Percentiles rank a stretch among this genome's conserved stretches.
Conservation (phyloP, 257 asterid genomes). For the Nicotiana attenuata region DNA sequence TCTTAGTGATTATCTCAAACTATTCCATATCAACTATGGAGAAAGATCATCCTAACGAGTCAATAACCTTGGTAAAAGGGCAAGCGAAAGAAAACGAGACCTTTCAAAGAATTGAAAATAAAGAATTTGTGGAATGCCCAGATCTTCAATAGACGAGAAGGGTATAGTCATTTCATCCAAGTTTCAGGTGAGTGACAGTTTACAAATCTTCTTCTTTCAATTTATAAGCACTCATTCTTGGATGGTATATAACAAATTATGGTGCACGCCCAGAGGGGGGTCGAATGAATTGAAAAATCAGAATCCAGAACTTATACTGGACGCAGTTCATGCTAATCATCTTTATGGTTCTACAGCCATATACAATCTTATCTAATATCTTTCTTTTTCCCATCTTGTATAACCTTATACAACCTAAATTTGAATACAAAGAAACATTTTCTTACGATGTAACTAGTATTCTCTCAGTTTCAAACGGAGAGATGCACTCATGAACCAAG, state of each 20-base stretch:
- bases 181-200: neutral
- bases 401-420: neutral
- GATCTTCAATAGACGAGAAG: neutral
- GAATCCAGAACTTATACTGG: neutral
- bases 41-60: too few relatives aligned
- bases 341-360: neutral
- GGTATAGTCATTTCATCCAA: neutral
- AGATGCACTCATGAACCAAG: neutral
- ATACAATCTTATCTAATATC: neutral
- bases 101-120: too few relatives aligned
- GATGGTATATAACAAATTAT: neutral
- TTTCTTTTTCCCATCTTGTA: neutral
- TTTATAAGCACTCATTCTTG: neutral
- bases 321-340: neutral
- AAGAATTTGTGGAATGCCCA: neutral
- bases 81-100: too few relatives aligned
- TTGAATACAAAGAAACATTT: neutral
- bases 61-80: too few relatives aligned
- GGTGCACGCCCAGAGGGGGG: neutral
- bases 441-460: neutral
- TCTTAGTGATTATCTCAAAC: too few relatives aligned
- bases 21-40: too few relatives aligned
- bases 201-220: neutral
- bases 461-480: neutral
- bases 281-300: neutral